Evolutionary conservation across 257 asterid genomes (phyloP).

Genomic region (Nicotiana noctiflora): DNA sequence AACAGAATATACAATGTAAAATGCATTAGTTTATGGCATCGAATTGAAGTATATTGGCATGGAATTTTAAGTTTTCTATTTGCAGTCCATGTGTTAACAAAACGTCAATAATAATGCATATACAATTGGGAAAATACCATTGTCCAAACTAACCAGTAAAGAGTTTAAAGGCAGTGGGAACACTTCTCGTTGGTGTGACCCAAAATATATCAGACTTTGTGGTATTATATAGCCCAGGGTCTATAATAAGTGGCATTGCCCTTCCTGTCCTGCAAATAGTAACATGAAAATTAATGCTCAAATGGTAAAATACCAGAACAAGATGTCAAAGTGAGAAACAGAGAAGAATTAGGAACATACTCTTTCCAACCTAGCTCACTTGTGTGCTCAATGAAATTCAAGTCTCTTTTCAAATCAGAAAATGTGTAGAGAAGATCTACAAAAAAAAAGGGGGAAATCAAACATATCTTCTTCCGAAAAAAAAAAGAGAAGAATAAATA

Average conservation of each 20-base stretch:
- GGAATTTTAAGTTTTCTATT: no score
- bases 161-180: slow-evolving; percentile 46
- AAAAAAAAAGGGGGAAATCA: neutral
- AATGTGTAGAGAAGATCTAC: slow-evolving; percentile 39
- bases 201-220: slow-evolving; percentile 36
- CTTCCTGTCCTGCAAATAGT: slow-evolving; percentile 22
- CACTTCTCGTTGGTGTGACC: slow-evolving; percentile 29
- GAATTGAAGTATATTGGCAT: no score
- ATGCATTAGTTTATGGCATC: no score
- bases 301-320: neutral
- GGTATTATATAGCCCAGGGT: slow-evolving; percentile 40
- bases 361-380: slow-evolving; percentile 46
- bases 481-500: no score
- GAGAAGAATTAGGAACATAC: slow-evolving; percentile 16
- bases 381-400: slow-evolving; percentile 42
- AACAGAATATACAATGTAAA: no score
- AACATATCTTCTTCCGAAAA: neutral
- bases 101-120: no score
- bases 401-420: slow-evolving; percentile 25
- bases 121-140: neutral
- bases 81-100: no score
- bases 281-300: neutral
- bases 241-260: slow-evolving; percentile 41
- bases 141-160: slow-evolving; percentile 62
- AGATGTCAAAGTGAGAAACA: neutral